These are phyloP conservation scores for Pythium coloratum DNA, from an alignment of 352 stramenopile species.

Conservation along the genomic window DNA sequence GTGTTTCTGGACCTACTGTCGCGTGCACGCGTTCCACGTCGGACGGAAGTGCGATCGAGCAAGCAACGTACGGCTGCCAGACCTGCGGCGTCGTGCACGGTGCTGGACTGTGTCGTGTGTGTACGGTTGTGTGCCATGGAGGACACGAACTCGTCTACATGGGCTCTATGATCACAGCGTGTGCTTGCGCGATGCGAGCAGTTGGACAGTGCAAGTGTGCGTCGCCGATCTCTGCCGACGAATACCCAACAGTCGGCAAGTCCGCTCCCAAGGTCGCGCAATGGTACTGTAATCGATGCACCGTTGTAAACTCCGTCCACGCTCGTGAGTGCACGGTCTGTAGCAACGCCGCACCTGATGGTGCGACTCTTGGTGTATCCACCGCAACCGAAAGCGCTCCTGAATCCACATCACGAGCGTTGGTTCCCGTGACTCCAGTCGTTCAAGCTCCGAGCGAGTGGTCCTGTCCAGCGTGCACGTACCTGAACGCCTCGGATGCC, in stretches of 20 bases:
- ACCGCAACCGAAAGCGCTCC: constrained; percentile 16
- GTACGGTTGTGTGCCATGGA: constrained; percentile 76
- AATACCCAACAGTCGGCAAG: constrained; percentile 40
- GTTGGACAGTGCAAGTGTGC: constrained; percentile 56
- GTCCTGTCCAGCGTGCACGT: constrained; percentile 78
- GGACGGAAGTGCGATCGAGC: constrained; percentile 78
- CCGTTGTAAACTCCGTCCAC: constrained; percentile 70
- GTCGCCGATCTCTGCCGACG: constrained; percentile 34
- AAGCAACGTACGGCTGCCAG: constrained; percentile 80
- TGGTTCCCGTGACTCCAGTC: constrained; percentile 38
- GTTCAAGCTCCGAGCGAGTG: constrained; percentile 38
- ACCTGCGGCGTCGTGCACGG: constrained; percentile 77
- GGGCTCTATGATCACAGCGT: constrained; percentile 65
- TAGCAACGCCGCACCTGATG: constrained; percentile 37
- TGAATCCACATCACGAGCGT: constrained; percentile 49
- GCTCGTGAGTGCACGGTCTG: constrained; percentile 67
- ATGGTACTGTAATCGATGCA: constrained; percentile 85
- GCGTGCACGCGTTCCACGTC: constrained; percentile 68
- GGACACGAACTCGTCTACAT: constrained; percentile 81
- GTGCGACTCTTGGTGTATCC: constrained; percentile 15
- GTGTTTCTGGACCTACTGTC: constrained; percentile 20
- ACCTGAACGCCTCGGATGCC: constrained; percentile 57
- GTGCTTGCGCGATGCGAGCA: constrained; percentile 62
- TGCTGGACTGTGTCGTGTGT: constrained; percentile 61
- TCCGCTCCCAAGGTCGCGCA: constrained; percentile 40